Conservation (phyloP, 2,329 filamentous ascomycete species). For the Alternaria triticina region DNA sequence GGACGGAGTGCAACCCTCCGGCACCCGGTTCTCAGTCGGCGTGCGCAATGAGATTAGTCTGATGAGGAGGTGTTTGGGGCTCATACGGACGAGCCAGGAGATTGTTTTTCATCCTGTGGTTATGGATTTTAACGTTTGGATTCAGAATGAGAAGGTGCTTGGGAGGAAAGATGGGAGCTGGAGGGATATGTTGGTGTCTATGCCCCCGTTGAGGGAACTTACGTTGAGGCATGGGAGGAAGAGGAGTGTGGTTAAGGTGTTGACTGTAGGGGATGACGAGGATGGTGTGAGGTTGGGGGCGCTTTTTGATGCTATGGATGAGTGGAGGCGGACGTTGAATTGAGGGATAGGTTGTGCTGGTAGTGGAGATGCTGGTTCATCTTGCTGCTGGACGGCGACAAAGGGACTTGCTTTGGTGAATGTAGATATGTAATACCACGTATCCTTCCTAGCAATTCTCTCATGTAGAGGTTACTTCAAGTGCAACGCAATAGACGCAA, state of each 20-base stretch:
- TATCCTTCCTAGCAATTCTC: not conserved
- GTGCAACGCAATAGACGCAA: not conserved
- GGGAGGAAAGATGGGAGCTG: not conserved
- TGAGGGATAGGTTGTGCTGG: not conserved
- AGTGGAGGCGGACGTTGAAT: constrained; percentile 11
- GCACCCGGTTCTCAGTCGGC: not conserved
- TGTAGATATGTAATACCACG: not conserved
- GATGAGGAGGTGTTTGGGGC: constrained; percentile 11
- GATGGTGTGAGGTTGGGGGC: constrained; percentile 14
- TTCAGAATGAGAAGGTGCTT: not conserved
- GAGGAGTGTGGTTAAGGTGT: constrained; percentile 6
- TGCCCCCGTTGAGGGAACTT: constrained; percentile 16
- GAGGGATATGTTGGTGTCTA: constrained; percentile 17
- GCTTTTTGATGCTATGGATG: constrained; percentile 13
- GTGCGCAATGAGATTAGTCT: constrained; percentile 7
- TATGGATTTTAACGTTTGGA: constrained; percentile 9
- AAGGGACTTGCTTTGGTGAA: not conserved
- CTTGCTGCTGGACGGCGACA: not conserved
- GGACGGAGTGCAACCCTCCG: not conserved
- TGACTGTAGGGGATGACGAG: not conserved
- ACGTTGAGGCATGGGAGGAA: constrained; percentile 7
- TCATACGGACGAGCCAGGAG: constrained; percentile 17
- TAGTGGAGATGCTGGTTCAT: not conserved
- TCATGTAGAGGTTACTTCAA: not conserved
- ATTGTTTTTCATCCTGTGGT: constrained; percentile 18